Percentiles rank a stretch among this genome's conserved stretches.
Evolutionary conservation across 2,329 filamentous ascomycete species (phyloP).

Genomic region (Diaporthe aspalathi): DNA sequence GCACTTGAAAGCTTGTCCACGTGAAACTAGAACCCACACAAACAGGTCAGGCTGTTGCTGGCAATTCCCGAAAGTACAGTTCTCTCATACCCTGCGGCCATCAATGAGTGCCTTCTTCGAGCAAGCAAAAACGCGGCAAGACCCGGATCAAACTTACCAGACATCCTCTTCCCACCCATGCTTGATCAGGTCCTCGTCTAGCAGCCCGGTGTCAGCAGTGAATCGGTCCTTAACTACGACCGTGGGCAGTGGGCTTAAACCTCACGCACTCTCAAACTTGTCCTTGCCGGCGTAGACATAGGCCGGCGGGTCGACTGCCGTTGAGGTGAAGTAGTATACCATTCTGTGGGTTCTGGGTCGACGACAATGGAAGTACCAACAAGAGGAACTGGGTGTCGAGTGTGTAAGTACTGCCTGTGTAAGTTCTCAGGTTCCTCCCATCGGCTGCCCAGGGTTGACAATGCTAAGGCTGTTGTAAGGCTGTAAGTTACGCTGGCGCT

Average conservation of each 20-base stretch:
- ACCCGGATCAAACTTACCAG: constrained; percentile 68
- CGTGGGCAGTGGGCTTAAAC: constrained; percentile 5
- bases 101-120: constrained; percentile 23
- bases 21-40: constrained; percentile 75
- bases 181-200: constrained; percentile 97
- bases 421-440: neutral
- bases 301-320: constrained; percentile 81
- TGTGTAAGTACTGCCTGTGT: neutral
- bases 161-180: constrained; percentile 95
- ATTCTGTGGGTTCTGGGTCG: constrained; percentile 61
- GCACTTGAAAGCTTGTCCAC: constrained; percentile 97
- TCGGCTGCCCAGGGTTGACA: neutral
- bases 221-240: constrained; percentile 36
- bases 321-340: constrained; percentile 97
- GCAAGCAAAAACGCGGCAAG: too few species aligned
- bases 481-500: constrained; percentile 20
- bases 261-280: constrained; percentile 90
- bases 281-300: constrained; percentile 98
- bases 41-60: constrained; percentile 20
- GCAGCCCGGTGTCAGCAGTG: constrained; percentile 25
- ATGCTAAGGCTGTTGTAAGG: neutral
- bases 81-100: constrained; percentile 47
- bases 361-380: neutral
- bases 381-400: neutral
- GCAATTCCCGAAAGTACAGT: neutral